phyloP scores from a whole-genome alignment of 805 yeast genomes.

The Kuraishia borneana region DNA sequence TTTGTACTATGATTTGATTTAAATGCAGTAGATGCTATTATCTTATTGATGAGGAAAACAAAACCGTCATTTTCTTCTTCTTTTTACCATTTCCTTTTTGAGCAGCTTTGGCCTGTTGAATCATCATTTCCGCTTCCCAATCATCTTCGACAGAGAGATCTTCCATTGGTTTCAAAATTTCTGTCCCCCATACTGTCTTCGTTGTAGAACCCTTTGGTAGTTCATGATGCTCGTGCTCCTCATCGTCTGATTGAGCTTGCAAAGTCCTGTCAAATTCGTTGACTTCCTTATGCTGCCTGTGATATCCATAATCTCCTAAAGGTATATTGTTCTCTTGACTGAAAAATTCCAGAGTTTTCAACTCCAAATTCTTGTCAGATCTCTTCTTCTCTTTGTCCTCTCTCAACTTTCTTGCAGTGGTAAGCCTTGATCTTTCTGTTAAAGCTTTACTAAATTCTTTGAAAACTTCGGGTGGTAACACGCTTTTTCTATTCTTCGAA shows the following conservation, averaged over 20 bases:
- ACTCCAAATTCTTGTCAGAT: constrained; percentile 49
- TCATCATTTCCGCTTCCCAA: constrained; percentile 29
- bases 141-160: constrained; percentile 31
- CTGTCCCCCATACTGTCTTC: constrained; percentile 75
- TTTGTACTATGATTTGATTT: background rate
- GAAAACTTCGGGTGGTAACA: constrained; percentile 30
- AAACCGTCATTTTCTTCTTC: constrained; percentile 29
- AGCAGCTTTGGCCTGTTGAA: constrained; percentile 34
- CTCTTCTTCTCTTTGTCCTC: constrained; percentile 51
- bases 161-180: constrained; percentile 29
- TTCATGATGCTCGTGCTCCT: constrained; percentile 5
- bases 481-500: constrained; percentile 6
- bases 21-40: background rate
- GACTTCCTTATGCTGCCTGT: constrained; percentile 26
- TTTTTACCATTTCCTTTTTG: constrained; percentile 24
- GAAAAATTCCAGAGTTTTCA: constrained; percentile 46
- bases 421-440: constrained; percentile 39
- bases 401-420: constrained; percentile 33
- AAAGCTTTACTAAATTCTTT: constrained; percentile 43
- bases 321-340: constrained; percentile 39
- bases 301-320: constrained; percentile 24
- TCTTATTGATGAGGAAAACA: background rate
- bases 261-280: constrained; percentile 25
- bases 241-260: constrained; percentile 4
- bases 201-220: constrained; percentile 7